Evolutionary conservation across 139 green algal genomes (phyloP).

Genomic region (Micractinium sp.): DNA sequence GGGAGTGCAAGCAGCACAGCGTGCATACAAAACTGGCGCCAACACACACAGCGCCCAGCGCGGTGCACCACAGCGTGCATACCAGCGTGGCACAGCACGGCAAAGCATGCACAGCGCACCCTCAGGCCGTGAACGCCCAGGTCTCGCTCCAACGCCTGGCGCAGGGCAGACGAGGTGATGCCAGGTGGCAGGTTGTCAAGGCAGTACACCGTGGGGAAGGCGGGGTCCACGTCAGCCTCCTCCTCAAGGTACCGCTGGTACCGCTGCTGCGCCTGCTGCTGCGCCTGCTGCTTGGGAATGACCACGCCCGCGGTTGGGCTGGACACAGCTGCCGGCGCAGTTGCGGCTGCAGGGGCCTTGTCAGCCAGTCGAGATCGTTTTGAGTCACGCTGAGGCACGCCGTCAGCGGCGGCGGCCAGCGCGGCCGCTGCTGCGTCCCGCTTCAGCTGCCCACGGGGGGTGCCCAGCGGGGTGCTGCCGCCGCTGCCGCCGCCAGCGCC

Average conservation of each 20-base stretch:
- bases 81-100: background rate
- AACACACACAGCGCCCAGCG: no score
- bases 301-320: background rate
- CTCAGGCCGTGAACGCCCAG: conserved; percentile 1
- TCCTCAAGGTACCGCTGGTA: background rate
- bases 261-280: background rate
- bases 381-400: background rate
- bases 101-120: background rate
- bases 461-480: background rate
- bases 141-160: background rate
- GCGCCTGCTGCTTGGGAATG: background rate
- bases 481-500: background rate
- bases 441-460: background rate
- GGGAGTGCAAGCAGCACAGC: no score
- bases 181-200: conserved; percentile 28
- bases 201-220: conserved; percentile 1
- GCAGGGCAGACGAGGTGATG: background rate
- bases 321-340: background rate
- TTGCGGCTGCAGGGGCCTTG: background rate
- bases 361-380: background rate
- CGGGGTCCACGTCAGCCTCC: background rate
- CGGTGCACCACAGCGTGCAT: no score
- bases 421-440: background rate
- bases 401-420: background rate
- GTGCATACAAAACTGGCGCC: no score